These are phyloP conservation scores for Verruconis gallopava DNA, from an alignment of 2,329 filamentous ascomycete genomes.

Conservation along the genomic window DNA sequence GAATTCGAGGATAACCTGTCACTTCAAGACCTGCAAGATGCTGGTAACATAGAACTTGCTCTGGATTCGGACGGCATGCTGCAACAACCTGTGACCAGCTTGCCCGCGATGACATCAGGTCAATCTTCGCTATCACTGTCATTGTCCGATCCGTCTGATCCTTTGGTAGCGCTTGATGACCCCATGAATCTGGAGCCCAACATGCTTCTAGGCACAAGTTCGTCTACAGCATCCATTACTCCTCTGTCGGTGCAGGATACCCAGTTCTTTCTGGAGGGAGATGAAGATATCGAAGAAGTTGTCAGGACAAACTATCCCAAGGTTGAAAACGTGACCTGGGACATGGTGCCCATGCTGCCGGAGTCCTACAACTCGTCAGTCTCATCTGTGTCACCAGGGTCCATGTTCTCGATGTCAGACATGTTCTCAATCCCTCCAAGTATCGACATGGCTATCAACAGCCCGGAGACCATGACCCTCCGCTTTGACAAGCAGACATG, in stretches of 20 bases:
- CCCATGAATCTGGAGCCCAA: background rate
- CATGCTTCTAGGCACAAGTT: background rate
- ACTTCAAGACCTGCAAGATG: no score
- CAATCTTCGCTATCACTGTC: background rate
- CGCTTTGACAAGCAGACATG: constrained; percentile 55
- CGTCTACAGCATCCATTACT: background rate
- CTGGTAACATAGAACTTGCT: background rate
- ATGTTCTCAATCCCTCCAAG: constrained; percentile 3
- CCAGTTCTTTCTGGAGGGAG: constrained; percentile 5
- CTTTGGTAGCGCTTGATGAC: no score
- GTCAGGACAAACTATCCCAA: constrained; percentile 2
- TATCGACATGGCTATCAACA: constrained; percentile 20
- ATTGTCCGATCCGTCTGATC: background rate
- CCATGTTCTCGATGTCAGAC: constrained; percentile 2
- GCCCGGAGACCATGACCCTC: constrained; percentile 48
- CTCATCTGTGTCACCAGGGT: constrained; percentile 5
- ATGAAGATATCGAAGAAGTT: constrained; percentile 4
- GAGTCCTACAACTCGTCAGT: constrained; percentile 3
- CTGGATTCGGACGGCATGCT: background rate
- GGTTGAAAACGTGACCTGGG: constrained; percentile 2
- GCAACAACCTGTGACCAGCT: background rate
- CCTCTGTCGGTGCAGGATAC: constrained; percentile 3
- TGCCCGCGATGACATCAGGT: background rate
- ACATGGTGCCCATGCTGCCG: constrained; percentile 2
- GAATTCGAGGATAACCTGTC: background rate